A percentile compares a stretch with the other conserved stretches of the same genome.
These are phyloP conservation scores for Arabidopsis lyrata DNA, from an alignment of 441 rosid species.

Conservation along the genomic window DNA sequence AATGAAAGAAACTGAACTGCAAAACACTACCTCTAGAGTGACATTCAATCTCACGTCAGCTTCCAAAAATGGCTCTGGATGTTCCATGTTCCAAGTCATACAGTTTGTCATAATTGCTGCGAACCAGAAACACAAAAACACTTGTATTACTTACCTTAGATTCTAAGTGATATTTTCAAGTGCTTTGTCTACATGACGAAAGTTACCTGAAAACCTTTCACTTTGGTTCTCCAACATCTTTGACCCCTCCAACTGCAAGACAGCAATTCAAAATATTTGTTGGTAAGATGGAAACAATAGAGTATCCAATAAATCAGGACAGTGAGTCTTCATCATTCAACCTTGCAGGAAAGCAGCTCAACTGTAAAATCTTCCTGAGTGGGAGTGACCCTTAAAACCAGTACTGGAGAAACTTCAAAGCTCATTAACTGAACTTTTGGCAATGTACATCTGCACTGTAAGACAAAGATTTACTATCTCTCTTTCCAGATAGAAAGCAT, in stretches of 20 bases:
- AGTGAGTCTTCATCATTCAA: conserved; percentile 15
- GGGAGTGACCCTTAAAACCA: conserved; percentile 73
- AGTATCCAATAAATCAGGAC: neutral
- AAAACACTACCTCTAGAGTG: conserved; percentile 66
- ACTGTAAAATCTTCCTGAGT: conserved; percentile 68
- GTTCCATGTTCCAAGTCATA: conserved; percentile 70
- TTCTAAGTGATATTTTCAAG: neutral
- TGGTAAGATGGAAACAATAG: conserved; percentile 3
- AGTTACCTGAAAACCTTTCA: conserved; percentile 70
- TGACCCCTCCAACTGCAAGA: conserved; percentile 78
- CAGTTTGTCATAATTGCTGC: conserved; percentile 75
- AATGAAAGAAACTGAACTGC: neutral
- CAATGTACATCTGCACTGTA: conserved; percentile 66
- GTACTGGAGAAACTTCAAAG: conserved; percentile 76
- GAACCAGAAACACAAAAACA: conserved; percentile 28
- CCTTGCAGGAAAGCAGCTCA: conserved; percentile 88
- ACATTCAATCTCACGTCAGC: conserved; percentile 69
- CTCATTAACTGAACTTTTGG: conserved; percentile 69
- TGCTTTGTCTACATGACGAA: conserved; percentile 18
- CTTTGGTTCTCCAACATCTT: conserved; percentile 74
- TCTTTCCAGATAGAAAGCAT: conserved; percentile 10
- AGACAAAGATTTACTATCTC: conserved; percentile 34
- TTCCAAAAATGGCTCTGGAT: conserved; percentile 72
- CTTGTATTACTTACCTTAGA: conserved; percentile 24
- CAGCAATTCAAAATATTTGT: conserved; percentile 11